Conservation (phyloP, 106 monocot species). For the Apostasia shenzhenica region DNA sequence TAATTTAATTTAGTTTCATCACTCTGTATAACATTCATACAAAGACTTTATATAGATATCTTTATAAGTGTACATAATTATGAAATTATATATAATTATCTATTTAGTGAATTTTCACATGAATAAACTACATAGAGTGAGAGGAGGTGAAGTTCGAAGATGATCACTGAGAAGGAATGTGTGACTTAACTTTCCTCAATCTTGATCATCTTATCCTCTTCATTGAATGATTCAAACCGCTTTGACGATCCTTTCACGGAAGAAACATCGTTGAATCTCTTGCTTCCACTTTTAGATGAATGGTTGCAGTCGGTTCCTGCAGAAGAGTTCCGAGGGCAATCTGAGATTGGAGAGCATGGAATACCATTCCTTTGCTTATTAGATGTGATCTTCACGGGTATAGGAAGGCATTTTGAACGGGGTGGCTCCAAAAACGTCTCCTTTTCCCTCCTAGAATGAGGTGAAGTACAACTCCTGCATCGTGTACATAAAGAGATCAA, state of each 20-base stretch:
- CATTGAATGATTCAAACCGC: conserved; percentile 58
- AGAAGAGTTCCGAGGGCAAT: conserved; percentile 55
- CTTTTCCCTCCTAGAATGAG: conserved; percentile 23
- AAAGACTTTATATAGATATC: too few relatives aligned
- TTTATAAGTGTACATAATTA: too few relatives aligned
- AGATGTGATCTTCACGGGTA: conserved; percentile 37
- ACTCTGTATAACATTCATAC: too few relatives aligned
- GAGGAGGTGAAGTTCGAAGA: not conserved
- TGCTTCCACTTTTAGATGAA: conserved; percentile 41
- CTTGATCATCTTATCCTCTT: conserved; percentile 65
- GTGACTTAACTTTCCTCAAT: conserved; percentile 93
- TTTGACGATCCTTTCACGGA: conserved; percentile 36
- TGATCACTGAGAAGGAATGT: not conserved
- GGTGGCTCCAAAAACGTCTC: conserved; percentile 30
- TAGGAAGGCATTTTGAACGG: conserved; percentile 55
- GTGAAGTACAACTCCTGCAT: conserved; percentile 50
- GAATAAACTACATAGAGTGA: too few relatives aligned
- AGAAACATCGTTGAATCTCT: conserved; percentile 31
- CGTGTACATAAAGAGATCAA: not conserved
- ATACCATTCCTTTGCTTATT: conserved; percentile 37
- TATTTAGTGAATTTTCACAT: too few relatives aligned
- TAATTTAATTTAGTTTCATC: too few relatives aligned
- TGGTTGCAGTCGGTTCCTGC: conserved; percentile 21
- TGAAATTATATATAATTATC: too few relatives aligned
- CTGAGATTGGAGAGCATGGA: conserved; percentile 39